phyloP scores from a whole-genome alignment of 208 protist species.

The Sergeia podlipaevii region DNA sequence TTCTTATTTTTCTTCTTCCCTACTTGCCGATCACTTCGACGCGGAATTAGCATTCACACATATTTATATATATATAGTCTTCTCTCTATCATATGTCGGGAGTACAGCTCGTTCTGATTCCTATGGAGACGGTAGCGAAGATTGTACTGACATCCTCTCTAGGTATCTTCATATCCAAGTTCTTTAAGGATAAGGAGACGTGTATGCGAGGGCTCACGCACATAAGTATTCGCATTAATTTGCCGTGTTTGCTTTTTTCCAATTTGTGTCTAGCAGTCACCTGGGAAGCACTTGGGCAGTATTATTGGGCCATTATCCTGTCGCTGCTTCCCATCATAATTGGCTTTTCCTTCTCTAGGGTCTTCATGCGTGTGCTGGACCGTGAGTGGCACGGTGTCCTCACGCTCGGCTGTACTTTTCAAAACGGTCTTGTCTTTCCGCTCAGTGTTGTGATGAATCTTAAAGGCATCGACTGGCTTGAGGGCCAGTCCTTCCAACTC shows the following conservation, averaged over 20 bases:
- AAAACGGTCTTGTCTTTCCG: slow-evolving; percentile 41
- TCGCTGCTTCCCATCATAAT: slow-evolving; percentile 44
- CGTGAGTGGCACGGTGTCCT: slow-evolving; percentile 27
- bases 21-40: not conserved
- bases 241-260: slow-evolving; percentile 23
- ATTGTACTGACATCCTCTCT: slow-evolving; percentile 12
- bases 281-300: slow-evolving; percentile 22
- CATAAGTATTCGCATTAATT: slow-evolving; percentile 17
- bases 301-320: slow-evolving; percentile 42
- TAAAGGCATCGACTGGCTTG: slow-evolving; percentile 22
- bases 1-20: not conserved
- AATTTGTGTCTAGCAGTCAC: slow-evolving; percentile 22
- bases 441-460: slow-evolving; percentile 31
- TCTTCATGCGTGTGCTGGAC: slow-evolving; percentile 9
- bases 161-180: slow-evolving; percentile 11
- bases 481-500: slow-evolving; percentile 8
- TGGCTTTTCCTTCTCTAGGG: slow-evolving; percentile 13
- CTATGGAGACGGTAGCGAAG: too few species aligned
- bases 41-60: too few species aligned
- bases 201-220: slow-evolving; percentile 23
- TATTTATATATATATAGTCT: too few species aligned
- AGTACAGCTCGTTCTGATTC: too few species aligned
- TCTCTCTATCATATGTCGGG: too few species aligned
- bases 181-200: slow-evolving; percentile 3
- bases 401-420: slow-evolving; percentile 37